phyloP scores from a whole-genome alignment of 2,329 filamentous ascomycete species.

The Trichophaea hybrida region DNA sequence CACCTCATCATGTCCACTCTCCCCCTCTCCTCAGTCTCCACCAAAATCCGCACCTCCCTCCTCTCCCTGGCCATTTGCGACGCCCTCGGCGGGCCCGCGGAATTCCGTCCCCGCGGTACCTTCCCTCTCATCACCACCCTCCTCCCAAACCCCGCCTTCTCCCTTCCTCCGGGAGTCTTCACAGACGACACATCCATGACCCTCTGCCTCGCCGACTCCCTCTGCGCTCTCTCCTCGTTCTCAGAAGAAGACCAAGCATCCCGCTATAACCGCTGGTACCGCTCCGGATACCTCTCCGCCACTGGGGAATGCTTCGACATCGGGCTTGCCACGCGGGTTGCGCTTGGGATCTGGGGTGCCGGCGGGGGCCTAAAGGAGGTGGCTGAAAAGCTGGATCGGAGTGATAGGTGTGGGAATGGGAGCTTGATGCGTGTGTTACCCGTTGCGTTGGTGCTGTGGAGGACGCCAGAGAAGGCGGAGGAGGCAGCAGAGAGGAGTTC shows the following conservation, averaged over 20 bases:
- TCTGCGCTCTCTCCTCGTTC: slow-evolving; percentile 29
- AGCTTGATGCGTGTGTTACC: slow-evolving; percentile 34
- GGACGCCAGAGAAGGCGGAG: slow-evolving; percentile 23
- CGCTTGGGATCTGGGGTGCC: slow-evolving; percentile 30
- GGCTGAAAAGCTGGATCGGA: background rate
- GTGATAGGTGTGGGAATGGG: slow-evolving; percentile 31
- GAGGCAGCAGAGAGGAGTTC: slow-evolving; percentile 29
- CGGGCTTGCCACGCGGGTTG: slow-evolving; percentile 29
- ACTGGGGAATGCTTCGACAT: slow-evolving; percentile 32
- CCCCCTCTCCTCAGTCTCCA: background rate
- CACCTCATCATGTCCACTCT: background rate
- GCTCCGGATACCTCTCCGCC: slow-evolving; percentile 31
- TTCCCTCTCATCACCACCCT: slow-evolving; percentile 31
- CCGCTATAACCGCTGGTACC: slow-evolving; percentile 32
- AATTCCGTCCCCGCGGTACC: slow-evolving; percentile 31
- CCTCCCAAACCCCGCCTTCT: slow-evolving; percentile 29
- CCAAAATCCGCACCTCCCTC: slow-evolving; percentile 30
- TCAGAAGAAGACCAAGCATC: slow-evolving; percentile 29
- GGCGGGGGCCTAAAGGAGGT: background rate
- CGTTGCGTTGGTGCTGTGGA: slow-evolving; percentile 28
- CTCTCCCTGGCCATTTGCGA: slow-evolving; percentile 34
- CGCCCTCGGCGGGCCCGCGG: slow-evolving; percentile 34
- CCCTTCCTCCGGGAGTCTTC: slow-evolving; percentile 32
- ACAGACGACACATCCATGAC: slow-evolving; percentile 36
- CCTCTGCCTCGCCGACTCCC: slow-evolving; percentile 33